Evolutionary conservation across 176 grass and related monocot genomes (phyloP).

Genomic region (Oryza brachyantha): DNA sequence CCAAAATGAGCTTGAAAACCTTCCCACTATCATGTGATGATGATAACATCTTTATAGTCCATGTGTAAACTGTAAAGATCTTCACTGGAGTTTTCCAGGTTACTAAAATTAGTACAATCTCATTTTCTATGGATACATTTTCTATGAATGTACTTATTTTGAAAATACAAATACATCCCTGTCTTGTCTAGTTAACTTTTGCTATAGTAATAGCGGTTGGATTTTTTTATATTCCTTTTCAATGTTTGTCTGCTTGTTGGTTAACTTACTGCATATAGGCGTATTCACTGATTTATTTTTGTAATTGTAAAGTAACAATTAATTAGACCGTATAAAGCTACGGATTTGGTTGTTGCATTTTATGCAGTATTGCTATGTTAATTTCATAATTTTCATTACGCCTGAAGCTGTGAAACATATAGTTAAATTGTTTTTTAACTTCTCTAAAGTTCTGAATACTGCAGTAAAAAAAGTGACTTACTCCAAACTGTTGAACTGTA

Average conservation of each 20-base stretch:
- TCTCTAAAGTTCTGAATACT: neutral
- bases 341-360: neutral
- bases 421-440: conserved; percentile 21
- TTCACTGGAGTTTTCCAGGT: neutral
- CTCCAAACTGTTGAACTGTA: conserved; percentile 17
- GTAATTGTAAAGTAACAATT: neutral
- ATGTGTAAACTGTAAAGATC: neutral
- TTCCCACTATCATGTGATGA: neutral
- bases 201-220: neutral
- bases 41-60: neutral
- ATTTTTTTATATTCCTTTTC: neutral
- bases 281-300: neutral
- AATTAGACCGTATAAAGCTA: neutral
- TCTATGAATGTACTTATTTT: neutral
- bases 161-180: neutral
- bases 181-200: neutral
- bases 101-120: neutral
- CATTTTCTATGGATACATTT: no score
- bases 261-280: neutral
- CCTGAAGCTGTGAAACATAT: neutral
- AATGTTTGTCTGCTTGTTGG: neutral
- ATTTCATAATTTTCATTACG: neutral
- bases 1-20: neutral
- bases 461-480: neutral
- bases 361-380: neutral